Base-by-base conservation (phyloP, 2,329 filamentous ascomycete genomes). In the Rhynchosporium agropyri region DNA sequence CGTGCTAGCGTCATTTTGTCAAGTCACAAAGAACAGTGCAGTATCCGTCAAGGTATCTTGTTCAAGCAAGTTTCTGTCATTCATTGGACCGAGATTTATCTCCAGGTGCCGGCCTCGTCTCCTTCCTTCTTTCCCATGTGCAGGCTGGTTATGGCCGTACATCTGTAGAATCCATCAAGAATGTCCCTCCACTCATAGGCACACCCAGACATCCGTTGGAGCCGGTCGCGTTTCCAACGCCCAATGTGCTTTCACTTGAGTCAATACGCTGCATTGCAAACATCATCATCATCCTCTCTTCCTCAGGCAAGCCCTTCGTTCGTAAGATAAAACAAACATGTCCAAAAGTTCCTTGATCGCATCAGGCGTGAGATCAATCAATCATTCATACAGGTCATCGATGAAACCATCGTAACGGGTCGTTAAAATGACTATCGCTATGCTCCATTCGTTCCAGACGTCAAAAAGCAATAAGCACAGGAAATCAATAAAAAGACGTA, bases 361-460 rank as follows among this genome's bases (percentile, higher is more conserved):
- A 58, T 72, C 51, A 61, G 20, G 20, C 20, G 20, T 51, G 64
- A 58, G 43, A 59, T 59, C 55, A 46, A 20, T 57, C 64, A 69
- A 26, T 67, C 67, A 67, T 67, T 71, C 70, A 64, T 72, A 71
- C 70, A 71, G 61, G 63, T 68, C 65, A 61, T 62, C 64, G 68
- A 48, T 48, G 20, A 49, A 53, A 49, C 56, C 67, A 66, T 71
- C 59, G 29, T 62, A 68, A 66, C 50, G 58, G 62, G 69, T 69
- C 69, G 66, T 72, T 64, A 70, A 66, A 65, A 51, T 66, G 65
- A 66, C 67, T 48, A 65, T 70, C 71, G 71, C 70, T 72, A 70
- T 72, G 69, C 69, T 63, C 59, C 50, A 9, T 58, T 58, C 67
- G 20, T 20, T 20, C 20, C 20, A 53, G 38, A 48, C 58, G 46